Evolutionary conservation across 495 filamentous ascomycete species (phyloP).

Genomic region (Amphirosellinia nigrospora): DNA sequence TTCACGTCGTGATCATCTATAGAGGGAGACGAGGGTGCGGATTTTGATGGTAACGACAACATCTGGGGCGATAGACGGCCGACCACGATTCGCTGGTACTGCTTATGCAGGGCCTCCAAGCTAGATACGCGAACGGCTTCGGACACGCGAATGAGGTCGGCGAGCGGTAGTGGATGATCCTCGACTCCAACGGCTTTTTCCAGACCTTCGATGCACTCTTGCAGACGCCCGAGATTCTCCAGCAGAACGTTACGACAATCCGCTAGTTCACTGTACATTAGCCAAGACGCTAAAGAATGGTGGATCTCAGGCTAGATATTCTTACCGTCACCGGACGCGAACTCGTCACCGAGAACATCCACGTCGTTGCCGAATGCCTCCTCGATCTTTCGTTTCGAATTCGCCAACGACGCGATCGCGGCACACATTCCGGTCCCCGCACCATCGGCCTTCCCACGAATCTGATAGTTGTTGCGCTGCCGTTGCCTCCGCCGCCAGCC

Average conservation of each 20-base stretch:
- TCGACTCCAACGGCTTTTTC: slow-evolving; percentile 26
- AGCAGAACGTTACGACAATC: slow-evolving; percentile 37
- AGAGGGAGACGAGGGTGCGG: slow-evolving; percentile 5
- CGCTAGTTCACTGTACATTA: slow-evolving; percentile 27
- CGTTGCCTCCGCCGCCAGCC: slow-evolving; percentile 41
- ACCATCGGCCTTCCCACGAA: slow-evolving; percentile 24
- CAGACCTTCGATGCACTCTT: slow-evolving; percentile 35
- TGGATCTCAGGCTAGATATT: slow-evolving; percentile 7
- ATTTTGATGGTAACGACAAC: slow-evolving; percentile 34
- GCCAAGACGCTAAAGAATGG: slow-evolving; percentile 4
- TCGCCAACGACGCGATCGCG: slow-evolving; percentile 41
- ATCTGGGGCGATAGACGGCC: slow-evolving; percentile 43
- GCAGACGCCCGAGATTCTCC: slow-evolving; percentile 36
- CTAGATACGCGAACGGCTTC: slow-evolving; percentile 41
- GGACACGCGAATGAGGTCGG: slow-evolving; percentile 39
- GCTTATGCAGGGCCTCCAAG: slow-evolving; percentile 41
- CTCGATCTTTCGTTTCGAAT: slow-evolving; percentile 41
- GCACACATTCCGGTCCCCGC: slow-evolving; percentile 32
- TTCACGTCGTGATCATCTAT: slow-evolving; percentile 20
- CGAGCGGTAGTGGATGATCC: slow-evolving; percentile 36
- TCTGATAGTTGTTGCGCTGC: slow-evolving; percentile 31
- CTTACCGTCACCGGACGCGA: slow-evolving; percentile 45
- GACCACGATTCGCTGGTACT: slow-evolving; percentile 46
- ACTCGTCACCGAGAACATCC: slow-evolving; percentile 45
- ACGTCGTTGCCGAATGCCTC: slow-evolving; percentile 43